Base-by-base conservation (phyloP, 2,329 filamentous ascomycete species). In the Cordyceps farinosa region DNA sequence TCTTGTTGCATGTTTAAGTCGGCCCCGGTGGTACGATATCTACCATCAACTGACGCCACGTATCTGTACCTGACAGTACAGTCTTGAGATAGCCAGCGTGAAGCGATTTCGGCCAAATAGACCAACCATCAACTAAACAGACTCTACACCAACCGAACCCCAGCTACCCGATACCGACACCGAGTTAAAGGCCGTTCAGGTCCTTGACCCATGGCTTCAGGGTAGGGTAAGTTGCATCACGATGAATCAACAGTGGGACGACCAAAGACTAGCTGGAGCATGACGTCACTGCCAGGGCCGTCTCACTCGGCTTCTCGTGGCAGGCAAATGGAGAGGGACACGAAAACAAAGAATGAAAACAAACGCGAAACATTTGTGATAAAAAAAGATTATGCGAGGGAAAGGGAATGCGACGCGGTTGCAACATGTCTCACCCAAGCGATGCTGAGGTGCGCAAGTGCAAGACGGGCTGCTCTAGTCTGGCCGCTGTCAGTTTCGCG, bases 201-300 rank as follows among this genome's bases (percentile, higher is more conserved):
- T 42, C 36, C 45, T 34, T 32, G 36, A 22, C 36, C 9, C 34
- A 36, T 30, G 34, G 15, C 36, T 58, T 44, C 45, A 30, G 56
- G 56, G 56, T 59, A 59, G 36, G 45, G 45, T 51, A 42, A 51
- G 34, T 51, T 51, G 34, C 40, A 27, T 56, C 9, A 34, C 27
- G 53, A 56, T 44, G 34, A 22, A 22, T 22, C 17, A n/a, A 38
- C 36, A 22, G 56, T 51, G 56, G 56, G 56, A 51, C 45, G 45
- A 32, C 27, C 15, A 50, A 45, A 30, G 45, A 51, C 17, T 29
- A 13, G 44, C 50, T 30, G 56, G 27, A 6, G 9, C 29, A 42
- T 59, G 56, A 59, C 56, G 56, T 59, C 56, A 59, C 56, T 32
- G 27, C 9, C 36, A 51, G 34, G 22, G 17, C 8, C 27, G 29